Percentiles rank a stretch among this genome's conserved stretches.
These are phyloP conservation scores for Solanum lignicaule DNA, from an alignment of 257 asterid species.

Conservation along the genomic window DNA sequence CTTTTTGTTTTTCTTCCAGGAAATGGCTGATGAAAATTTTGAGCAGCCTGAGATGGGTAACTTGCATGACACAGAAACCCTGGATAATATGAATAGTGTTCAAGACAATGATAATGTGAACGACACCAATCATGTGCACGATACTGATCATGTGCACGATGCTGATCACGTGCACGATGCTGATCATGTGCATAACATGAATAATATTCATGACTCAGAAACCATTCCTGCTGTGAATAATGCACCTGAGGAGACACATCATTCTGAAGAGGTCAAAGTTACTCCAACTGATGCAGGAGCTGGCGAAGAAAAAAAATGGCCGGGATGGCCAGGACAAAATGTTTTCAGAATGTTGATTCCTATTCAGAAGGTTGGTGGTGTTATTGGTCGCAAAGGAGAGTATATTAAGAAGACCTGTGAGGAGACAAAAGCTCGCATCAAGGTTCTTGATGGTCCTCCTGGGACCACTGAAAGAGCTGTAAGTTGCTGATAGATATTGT, in stretches of 20 bases:
- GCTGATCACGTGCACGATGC: background rate
- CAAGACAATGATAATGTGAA: background rate
- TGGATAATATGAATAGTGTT: background rate
- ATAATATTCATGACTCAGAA: background rate
- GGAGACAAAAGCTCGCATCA: conserved; percentile 69
- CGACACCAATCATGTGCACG: background rate
- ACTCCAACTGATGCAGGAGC: conserved; percentile 18
- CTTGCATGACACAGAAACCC: conserved; percentile 3
- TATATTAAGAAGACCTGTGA: conserved; percentile 54
- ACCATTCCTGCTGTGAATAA: background rate
- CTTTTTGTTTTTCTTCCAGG: conserved; percentile 9
- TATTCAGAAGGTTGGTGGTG: conserved; percentile 59
- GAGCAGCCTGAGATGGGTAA: conserved; percentile 4
- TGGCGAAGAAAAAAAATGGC: conserved; percentile 58
- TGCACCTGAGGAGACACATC: conserved; percentile 22
- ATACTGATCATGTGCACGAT: background rate
- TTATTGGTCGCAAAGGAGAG: conserved; percentile 76
- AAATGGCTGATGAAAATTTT: conserved; percentile 35
- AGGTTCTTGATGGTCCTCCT: conserved; percentile 66
- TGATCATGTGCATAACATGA: background rate
- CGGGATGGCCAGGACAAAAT: conserved; percentile 82
- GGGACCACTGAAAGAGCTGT: conserved; percentile 68
- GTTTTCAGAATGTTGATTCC: conserved; percentile 61
- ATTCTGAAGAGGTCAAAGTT: conserved; percentile 24
- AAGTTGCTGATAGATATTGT: conserved; percentile 18